Base-by-base conservation (phyloP, 768 basidiomycete species). In the Suillus lakei region DNA sequence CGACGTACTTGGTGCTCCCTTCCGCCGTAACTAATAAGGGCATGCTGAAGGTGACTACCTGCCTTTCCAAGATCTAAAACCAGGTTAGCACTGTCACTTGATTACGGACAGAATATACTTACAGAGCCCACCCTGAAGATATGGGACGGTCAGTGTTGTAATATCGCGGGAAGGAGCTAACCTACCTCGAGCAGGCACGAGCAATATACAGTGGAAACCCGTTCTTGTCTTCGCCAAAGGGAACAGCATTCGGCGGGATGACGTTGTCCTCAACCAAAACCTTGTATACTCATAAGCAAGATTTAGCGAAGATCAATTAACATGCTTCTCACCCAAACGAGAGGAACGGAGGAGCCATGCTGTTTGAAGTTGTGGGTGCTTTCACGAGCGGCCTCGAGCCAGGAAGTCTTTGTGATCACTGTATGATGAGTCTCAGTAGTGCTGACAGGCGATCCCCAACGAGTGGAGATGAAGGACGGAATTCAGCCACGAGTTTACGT, bases 201-300 rank as follows among this genome's bases (percentile, higher is more conserved):
- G 76, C 76, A 18, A 77, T 68, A 62, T 75, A 77, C 61, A 69
- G 26, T 39, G 73, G 69, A 4, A 50, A 63, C 10, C 76, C 76
- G 50, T 72, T 72, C 61, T 72, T 71, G 54, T 77, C 76, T 66
- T 77, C 71, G 16, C 74, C 74, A 30, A 77, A 77, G 15, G 76
- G 77, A 60, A 77, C 71, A 1, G 76, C 76, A n/a, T 76, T 78
- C 44, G 78, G 70, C 6, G 76, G 76, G n/a, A 77, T 78, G n/a
- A 66, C 54, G 48, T 63, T 77, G 5, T 71, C 73, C 61, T 78
- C 75, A 0, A 71, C 72, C 61, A 77, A 53, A 44, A 77, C 69
- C 76, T 77, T 26, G 39, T 21, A 23, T 12, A n/a, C 46, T 38
- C 30, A 3, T 16, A 23, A 8, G 32, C 39, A 7, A 59, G 16